Evolutionary conservation across 176 grass and related monocot species (phyloP).

Genomic region (Eleusine indica): DNA sequence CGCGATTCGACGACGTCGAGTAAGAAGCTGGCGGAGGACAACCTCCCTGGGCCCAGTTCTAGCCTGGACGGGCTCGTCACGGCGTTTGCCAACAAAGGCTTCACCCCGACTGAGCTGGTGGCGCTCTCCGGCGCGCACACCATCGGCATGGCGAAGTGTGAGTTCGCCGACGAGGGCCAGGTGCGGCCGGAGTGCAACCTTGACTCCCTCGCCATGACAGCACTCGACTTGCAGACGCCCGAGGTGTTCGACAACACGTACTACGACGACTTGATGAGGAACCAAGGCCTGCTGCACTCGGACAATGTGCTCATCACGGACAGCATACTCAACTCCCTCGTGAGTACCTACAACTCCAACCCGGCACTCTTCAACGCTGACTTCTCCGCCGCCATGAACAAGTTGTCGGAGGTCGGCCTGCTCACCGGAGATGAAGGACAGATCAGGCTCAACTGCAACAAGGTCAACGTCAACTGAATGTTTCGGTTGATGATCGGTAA

Average conservation of each 20-base stretch:
- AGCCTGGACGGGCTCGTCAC: constrained; percentile 43
- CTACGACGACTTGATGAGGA: constrained; percentile 50
- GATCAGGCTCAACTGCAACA: constrained; percentile 59
- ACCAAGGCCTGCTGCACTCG: constrained; percentile 61
- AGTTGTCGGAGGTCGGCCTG: constrained; percentile 48
- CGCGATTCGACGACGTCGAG: constrained; percentile 67
- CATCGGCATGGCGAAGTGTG: constrained; percentile 61
- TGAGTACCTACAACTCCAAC: constrained; percentile 26
- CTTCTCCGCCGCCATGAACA: constrained; percentile 57
- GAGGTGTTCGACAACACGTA: constrained; percentile 65
- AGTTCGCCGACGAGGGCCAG: constrained; percentile 42
- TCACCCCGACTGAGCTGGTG: constrained; percentile 48
- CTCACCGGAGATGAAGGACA: constrained; percentile 50
- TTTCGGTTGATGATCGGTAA: too few relatives aligned
- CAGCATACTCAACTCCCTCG: constrained; percentile 50
- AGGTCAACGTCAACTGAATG: constrained; percentile 35
- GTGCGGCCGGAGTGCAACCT: constrained; percentile 6
- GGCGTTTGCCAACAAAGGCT: constrained; percentile 50
- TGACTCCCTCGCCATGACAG: constrained; percentile 15
- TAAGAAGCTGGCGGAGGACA: constrained; percentile 42
- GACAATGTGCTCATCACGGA: constrained; percentile 70
- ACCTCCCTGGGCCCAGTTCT: constrained; percentile 47
- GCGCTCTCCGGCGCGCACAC: constrained; percentile 78
- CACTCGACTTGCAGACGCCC: constrained; percentile 53
- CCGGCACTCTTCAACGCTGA: constrained; percentile 5